Base-by-base conservation (phyloP, 306 rosid species). In the Lathyrus aphaca region DNA sequence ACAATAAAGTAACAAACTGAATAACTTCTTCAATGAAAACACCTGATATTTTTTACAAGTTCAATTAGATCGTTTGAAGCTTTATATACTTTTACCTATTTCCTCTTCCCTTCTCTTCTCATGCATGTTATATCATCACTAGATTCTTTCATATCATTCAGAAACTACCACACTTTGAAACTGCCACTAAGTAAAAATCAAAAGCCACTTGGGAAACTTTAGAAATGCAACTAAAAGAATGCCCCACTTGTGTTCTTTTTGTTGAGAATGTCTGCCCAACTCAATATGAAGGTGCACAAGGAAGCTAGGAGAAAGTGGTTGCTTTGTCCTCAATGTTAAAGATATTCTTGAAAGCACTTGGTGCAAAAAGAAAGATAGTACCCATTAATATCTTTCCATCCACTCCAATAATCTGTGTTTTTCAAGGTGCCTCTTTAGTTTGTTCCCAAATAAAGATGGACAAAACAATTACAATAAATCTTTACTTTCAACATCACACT, bases 331-430 rank as follows among this genome's bases (percentile, higher is more conserved):
- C 65, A 35, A 16, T 72, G 62, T 18, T 37, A 12, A 48, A 13
- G 37, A 35, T 56, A 56, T 45, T 66, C 62, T 68, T 23, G 40
- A 27, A 45, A 61, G 64, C 65, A 67, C 64, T 63, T 9, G 11
- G 0, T 39, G 62, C 39, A 30, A 37, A 42, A 44, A 50, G 43
- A 5, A 17, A 49, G 35, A 17, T 21, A 10, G 59, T 21, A 59
- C 39, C 50, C n/a, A 44, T 23, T 40, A 39, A 13, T 60, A 25
- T 18, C 80, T 76, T 61, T 39, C 25, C 8, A 10, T 16, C 64
- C 65, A 69, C 80, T 74, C 69, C 68, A 35, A 3, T 44, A 44
- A 68, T 50, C 27, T 59, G 61, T 45, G 57, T 37, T 64, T 45
- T 45, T 37, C 63, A 66, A 66, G 59, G 8, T 5, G 12, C 12